Evolutionary conservation across 768 basidiomycete genomes (phyloP), one percentile per base, ranked within the genome.

Genomic region (Mycena albidolilacea): DNA sequence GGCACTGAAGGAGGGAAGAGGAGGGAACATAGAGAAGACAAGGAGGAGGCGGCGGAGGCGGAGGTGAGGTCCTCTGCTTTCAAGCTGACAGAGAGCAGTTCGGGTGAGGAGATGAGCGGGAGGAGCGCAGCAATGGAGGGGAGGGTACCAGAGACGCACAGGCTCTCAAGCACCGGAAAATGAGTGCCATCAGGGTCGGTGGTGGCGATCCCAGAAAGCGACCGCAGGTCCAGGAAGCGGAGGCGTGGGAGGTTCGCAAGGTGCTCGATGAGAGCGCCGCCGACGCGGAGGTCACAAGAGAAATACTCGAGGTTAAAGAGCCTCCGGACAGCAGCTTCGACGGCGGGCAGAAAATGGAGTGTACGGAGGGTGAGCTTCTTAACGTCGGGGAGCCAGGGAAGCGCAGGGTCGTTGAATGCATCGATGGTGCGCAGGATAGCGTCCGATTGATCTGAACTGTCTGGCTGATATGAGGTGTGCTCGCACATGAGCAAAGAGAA

Each of bases 331-430:
- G 75, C 75, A 0, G 60, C 21, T 14, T 39, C 38, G 15, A 68
- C 44, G 10, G 64, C 75, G 11, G 75, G 75, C n/a, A 76, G 75
- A n/a, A 63, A 73, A 52, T 76, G 60, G 5, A 76, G 35, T 12
- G 71, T 76, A 35, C 75, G 75, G 38, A 76, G 64, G 6, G 55
- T 70, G 54, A 76, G 55, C 57, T 69, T 69, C 61, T 73, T 72
- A 30, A 76, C 75, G 41, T 72, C 69, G 11, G 75, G 75, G 7
- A 75, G 64, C 75, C 75, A 75, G 15, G 64, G 75, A 23, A 76
- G 71, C 7, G 71, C 57, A 9, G 75, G 71, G 38, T 76, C 66
- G 35, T 75, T 75, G 69, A 75, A 75, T 21, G 75, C 67, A 4
- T 70, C 64, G 15, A 73, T 75, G 44, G 71, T 64, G 9, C 30